These are phyloP conservation scores for Cystobasidium slooffiae DNA, from an alignment of 1,284 basidiomycete species.

Conservation along the genomic window DNA sequence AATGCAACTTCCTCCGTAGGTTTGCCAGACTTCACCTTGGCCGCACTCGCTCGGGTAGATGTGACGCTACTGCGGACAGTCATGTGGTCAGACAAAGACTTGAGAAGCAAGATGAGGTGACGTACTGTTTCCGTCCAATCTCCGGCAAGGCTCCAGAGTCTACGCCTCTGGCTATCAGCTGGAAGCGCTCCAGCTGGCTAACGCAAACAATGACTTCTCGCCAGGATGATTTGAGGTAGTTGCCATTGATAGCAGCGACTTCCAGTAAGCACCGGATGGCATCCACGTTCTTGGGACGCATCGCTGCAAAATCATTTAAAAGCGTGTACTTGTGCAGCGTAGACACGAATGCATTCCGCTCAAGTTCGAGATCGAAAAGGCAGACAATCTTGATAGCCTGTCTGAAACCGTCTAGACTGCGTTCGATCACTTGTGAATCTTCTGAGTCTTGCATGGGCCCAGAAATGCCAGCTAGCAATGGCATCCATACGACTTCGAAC, in stretches of 20 bases:
- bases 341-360: constrained; percentile 96
- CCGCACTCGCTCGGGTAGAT: constrained; percentile 22
- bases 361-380: constrained; percentile 91
- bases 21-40: constrained; percentile 60
- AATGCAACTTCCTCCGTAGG: constrained; percentile 89
- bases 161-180: constrained; percentile 72
- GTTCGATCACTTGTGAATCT: constrained; percentile 84
- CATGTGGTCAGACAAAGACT: constrained; percentile 55
- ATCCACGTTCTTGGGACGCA: constrained; percentile 98
- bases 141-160: constrained; percentile 73
- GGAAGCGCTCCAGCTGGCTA: constrained; percentile 96
- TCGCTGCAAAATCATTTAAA: constrained; percentile 92
- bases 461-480: constrained; percentile 89
- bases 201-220: constrained; percentile 92
- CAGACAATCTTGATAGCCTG: constrained; percentile 90
- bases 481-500: constrained; percentile 98
- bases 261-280: constrained; percentile 93
- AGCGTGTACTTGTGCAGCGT: constrained; percentile 97
- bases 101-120: constrained; percentile 32
- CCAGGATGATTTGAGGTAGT: constrained; percentile 93
- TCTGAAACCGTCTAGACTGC: constrained; percentile 93
- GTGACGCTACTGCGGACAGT: constrained; percentile 57
- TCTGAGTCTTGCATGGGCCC: constrained; percentile 77
- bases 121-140: constrained; percentile 73
- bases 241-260: constrained; percentile 89